These are phyloP conservation scores for Deakozyma indianensis DNA, from an alignment of 805 yeast genomes.

Conservation along the genomic window DNA sequence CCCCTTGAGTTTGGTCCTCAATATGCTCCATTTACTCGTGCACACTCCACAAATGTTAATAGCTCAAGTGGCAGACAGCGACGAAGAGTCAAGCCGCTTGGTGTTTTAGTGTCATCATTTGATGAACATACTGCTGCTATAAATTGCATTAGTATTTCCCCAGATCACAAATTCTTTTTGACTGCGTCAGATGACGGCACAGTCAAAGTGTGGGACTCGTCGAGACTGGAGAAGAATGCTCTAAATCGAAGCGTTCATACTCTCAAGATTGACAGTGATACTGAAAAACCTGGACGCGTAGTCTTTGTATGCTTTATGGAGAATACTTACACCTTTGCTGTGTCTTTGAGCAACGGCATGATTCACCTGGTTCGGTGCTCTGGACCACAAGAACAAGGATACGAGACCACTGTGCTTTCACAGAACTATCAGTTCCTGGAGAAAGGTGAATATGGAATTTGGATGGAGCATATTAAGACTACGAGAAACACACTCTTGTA, in stretches of 20 bases:
- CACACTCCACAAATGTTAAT: neutral
- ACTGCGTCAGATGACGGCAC: slow-evolving; percentile 68
- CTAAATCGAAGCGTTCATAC: slow-evolving; percentile 31
- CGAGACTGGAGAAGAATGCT: slow-evolving; percentile 48
- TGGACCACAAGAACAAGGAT: slow-evolving; percentile 8
- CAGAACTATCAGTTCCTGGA: slow-evolving; percentile 26
- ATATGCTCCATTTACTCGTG: slow-evolving; percentile 3
- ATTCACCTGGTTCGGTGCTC: neutral
- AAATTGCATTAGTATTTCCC: slow-evolving; percentile 42
- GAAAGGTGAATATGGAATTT: slow-evolving; percentile 30
- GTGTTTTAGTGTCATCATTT: slow-evolving; percentile 46
- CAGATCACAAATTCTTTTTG: slow-evolving; percentile 50
- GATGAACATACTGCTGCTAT: slow-evolving; percentile 48
- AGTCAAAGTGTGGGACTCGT: slow-evolving; percentile 66
- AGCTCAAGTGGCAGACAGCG: neutral
- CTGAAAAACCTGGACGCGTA: slow-evolving; percentile 4
- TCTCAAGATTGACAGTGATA: slow-evolving; percentile 10
- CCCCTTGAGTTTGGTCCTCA: slow-evolving; percentile 54
- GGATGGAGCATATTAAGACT: slow-evolving; percentile 28
- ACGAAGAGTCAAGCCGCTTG: slow-evolving; percentile 27
- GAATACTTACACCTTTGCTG: slow-evolving; percentile 17
- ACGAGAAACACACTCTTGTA: slow-evolving; percentile 9
- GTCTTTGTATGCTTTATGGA: slow-evolving; percentile 15
- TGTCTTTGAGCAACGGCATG: neutral
- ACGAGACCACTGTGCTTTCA: slow-evolving; percentile 19